Percentiles rank a stretch among this genome's conserved stretches.
Conservation (phyloP, 345 rosid genomes). For the Hirschfeldia incana region DNA sequence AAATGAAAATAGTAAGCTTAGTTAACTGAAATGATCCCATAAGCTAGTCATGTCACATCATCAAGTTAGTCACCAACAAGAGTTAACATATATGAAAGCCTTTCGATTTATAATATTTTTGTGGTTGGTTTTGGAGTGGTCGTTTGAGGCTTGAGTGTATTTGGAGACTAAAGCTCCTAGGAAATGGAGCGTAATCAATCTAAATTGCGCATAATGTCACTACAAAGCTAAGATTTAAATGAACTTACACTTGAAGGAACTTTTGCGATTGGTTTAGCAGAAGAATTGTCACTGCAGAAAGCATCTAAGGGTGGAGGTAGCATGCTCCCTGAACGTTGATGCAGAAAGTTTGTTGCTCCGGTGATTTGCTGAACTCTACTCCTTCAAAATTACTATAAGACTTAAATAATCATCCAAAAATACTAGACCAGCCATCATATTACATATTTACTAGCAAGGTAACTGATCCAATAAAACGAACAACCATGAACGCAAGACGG, state of each 20-base stretch:
- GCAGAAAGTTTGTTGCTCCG: slow-evolving; percentile 53
- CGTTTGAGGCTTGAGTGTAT: background rate
- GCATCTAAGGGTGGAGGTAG: slow-evolving; percentile 78
- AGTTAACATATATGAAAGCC: background rate
- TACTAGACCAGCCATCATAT: slow-evolving; percentile 23
- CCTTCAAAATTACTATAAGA: slow-evolving; percentile 49
- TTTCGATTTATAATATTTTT: background rate
- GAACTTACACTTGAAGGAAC: slow-evolving; percentile 60
- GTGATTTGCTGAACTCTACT: slow-evolving; percentile 78
- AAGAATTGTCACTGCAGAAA: slow-evolving; percentile 44
- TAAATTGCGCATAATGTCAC: background rate
- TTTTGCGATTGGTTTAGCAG: slow-evolving; percentile 57
- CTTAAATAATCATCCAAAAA: slow-evolving; percentile 40
- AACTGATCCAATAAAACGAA: slow-evolving; percentile 7
- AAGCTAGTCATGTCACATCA: background rate
- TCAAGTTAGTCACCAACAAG: slow-evolving; percentile 6
- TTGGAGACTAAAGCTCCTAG: background rate
- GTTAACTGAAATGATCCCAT: background rate
- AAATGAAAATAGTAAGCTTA: background rate
- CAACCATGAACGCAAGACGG: background rate
- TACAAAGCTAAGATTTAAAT: background rate
- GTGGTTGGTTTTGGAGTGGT: background rate
- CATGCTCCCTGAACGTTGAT: slow-evolving; percentile 62
- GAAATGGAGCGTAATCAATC: slow-evolving; percentile 6
- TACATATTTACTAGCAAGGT: slow-evolving; percentile 3